Base-by-base conservation (phyloP, 1,284 basidiomycete species). In the Tranzscheliella williamsii region DNA sequence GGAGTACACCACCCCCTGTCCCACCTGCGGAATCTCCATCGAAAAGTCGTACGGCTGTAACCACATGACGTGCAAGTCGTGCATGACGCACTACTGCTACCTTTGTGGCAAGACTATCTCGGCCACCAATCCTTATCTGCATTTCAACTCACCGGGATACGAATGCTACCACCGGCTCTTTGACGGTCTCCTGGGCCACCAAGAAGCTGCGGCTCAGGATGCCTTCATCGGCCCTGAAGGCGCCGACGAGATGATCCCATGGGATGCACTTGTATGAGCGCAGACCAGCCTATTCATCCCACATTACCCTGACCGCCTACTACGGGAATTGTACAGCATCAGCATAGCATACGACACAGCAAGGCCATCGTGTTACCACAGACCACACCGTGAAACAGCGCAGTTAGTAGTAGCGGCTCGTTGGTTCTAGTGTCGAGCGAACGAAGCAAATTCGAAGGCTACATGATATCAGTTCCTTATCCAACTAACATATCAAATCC, bases 1-100 rank as follows among this genome's bases (percentile, higher is more conserved):
- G 15, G 38, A 51, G 18, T 42, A 45, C 35, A 63, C 60, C 11
- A 67, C 65, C 1, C 55, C 60, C 0, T 67, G 65, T 24, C 65
- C 65, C n/a, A 50, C 51, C 1, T 67, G 65, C 35, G 38, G 48
- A 6, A 53, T 58, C 15, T 47, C 52, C 5, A 58, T 63, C 16
- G 65, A 63, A 35, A 67, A 63, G 38, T 46, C 44, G n/a, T 55
- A 53, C 23, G 65, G 65, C 3, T 67, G 65, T 37, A 67, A 67
- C 35, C 65, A 67, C 34, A 63, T 67, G 55, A 67, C 60, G 2
- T 67, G 65, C 43, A 57, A 48, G n/a, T 38, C 43, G 24, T 67
- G 65, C 26, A 34, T 43, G 34, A 57, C 60, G 34, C 65, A 67
- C 32, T 67, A 61, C 36, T 67, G 65, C 38, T 63, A 63, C 17